Percentiles rank a stretch among this genome's conserved stretches.
Conservation (phyloP, 257 asterid species). For the Mentha longifolia region DNA sequence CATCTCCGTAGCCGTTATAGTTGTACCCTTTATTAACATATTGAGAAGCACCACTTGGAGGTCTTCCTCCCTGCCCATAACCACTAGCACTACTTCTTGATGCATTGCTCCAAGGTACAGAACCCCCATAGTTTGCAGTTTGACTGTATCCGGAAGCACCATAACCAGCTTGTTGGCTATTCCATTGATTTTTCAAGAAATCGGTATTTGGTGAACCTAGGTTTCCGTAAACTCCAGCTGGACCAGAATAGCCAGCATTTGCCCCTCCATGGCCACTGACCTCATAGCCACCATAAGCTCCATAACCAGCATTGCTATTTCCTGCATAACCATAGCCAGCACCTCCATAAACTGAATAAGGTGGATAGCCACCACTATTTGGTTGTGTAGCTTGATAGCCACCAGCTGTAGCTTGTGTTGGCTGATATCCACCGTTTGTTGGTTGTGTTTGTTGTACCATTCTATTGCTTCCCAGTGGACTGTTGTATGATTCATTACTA, state of each 20-base stretch:
- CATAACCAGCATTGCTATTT: conserved; percentile 26
- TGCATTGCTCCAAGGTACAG: conserved; percentile 33
- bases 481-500: conserved; percentile 17
- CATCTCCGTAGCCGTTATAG: conserved; percentile 31
- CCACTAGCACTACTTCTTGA: conserved; percentile 30
- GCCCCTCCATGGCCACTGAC: conserved; percentile 29
- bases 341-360: conserved; percentile 37
- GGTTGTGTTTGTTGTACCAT: conserved; percentile 29
- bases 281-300: conserved; percentile 38
- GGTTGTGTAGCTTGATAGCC: conserved; percentile 29
- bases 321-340: conserved; percentile 39
- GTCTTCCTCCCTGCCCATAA: conserved; percentile 27
- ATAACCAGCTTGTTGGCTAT: conserved; percentile 29
- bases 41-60: conserved; percentile 28
- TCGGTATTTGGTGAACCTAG: conserved; percentile 27
- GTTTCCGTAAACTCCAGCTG: conserved; percentile 32
- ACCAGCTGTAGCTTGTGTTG: conserved; percentile 18
- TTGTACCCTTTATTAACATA: conserved; percentile 32
- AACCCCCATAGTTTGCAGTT: conserved; percentile 29
- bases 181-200: conserved; percentile 36
- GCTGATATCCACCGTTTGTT: conserved; percentile 27
- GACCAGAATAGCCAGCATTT: conserved; percentile 32
- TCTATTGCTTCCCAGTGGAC: conserved; percentile 29
- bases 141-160: conserved; percentile 31
- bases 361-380: conserved; percentile 31